Base-by-base conservation (phyloP, 2,329 filamentous ascomycete species). In the Ophiostoma tasmaniense region DNA sequence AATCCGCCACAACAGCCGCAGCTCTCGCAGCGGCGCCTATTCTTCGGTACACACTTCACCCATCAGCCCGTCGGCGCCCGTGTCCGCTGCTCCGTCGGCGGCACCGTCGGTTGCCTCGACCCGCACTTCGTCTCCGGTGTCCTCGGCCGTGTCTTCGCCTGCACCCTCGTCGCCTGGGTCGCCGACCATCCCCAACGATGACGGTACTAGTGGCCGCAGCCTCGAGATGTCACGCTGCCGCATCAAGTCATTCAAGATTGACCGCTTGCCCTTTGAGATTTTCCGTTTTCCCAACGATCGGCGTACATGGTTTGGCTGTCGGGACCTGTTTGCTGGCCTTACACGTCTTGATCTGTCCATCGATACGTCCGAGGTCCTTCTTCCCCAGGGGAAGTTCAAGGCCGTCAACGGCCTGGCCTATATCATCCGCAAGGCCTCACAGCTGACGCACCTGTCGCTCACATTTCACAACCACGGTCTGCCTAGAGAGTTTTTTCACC, bases 371-470 rank as follows among this genome's bases (percentile, higher is more conserved):
- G 74, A 75, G 17, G 72, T 78, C 17, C 73, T 77, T 35, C 75
- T 80, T 2, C 80, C 80, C 2, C 73, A 75, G 13, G 76, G 79
- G 10, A 76, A 76, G 64, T 77, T 79, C 71, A 76, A 78, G 71
- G 78, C 80, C 67, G 75, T 82, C 71, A 81, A 80, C 72, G 80
- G 79, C 4, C 76, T 82, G 17, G 80, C 80, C 67, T 77, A 78
- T 68, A 75, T 82, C 25, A 75, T 82, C 28, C 80, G 79, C 69
- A 76, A 78, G 66, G 76, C 78, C 13, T 75, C 72, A 52, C 75
- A 78, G 64, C 66, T 82, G 42, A 77, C 74, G 1, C 76, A 78
- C 66, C 76, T 82, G 39, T 77, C 76, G 45, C 76, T 82, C 74
- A 77, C 66, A 75, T 75, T 69, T 76, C 78, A 64, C 61, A 64